These are phyloP conservation scores for Entophlyctis luteolus DNA, from an alignment of 192 early-diverging fungal genomes.

Conservation along the genomic window DNA sequence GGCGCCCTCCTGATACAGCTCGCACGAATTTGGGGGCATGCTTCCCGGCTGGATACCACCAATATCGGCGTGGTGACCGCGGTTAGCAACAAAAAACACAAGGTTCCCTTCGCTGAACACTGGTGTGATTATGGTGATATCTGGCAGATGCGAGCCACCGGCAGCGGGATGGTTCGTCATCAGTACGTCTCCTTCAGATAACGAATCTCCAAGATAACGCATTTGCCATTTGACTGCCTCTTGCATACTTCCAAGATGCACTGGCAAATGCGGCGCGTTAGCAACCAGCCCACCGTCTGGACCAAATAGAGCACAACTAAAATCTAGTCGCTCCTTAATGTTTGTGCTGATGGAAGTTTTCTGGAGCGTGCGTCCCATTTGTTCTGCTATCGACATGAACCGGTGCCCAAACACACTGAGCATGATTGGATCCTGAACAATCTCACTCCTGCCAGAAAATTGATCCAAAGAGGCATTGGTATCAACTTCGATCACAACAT, in stretches of 20 bases:
- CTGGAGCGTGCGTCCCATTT: slow-evolving; percentile 92
- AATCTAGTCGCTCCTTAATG: slow-evolving; percentile 97
- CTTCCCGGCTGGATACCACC: slow-evolving; percentile 56
- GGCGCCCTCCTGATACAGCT: slow-evolving; percentile 93
- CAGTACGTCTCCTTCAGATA: slow-evolving; percentile 89
- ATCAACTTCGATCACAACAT: slow-evolving; percentile 34
- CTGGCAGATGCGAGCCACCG: slow-evolving; percentile 89
- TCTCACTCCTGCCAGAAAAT: slow-evolving; percentile 34
- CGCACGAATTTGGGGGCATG: slow-evolving; percentile 91
- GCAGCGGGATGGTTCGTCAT: slow-evolving; percentile 94
- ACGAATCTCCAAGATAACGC: slow-evolving; percentile 55
- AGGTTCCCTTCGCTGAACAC: slow-evolving; percentile 76
- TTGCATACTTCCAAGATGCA: slow-evolving; percentile 90
- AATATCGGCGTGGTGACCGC: slow-evolving; percentile 70
- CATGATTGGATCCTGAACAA: slow-evolving; percentile 76
- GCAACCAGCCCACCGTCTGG: slow-evolving; percentile 68
- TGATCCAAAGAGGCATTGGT: slow-evolving; percentile 23
- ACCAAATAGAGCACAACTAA: slow-evolving; percentile 94
- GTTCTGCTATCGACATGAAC: slow-evolving; percentile 97
- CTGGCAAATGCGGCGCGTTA: slow-evolving; percentile 47
- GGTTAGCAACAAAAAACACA: slow-evolving; percentile 91
- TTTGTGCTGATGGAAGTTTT: slow-evolving; percentile 94
- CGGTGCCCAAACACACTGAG: slow-evolving; percentile 90
- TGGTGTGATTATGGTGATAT: slow-evolving; percentile 92
- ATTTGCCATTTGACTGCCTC: slow-evolving; percentile 93